Evolutionary conservation across 192 early-diverging fungal species (phyloP), one percentile per base, ranked within the genome.

Genomic region (Jimgerdemannia flammicorona): DNA sequence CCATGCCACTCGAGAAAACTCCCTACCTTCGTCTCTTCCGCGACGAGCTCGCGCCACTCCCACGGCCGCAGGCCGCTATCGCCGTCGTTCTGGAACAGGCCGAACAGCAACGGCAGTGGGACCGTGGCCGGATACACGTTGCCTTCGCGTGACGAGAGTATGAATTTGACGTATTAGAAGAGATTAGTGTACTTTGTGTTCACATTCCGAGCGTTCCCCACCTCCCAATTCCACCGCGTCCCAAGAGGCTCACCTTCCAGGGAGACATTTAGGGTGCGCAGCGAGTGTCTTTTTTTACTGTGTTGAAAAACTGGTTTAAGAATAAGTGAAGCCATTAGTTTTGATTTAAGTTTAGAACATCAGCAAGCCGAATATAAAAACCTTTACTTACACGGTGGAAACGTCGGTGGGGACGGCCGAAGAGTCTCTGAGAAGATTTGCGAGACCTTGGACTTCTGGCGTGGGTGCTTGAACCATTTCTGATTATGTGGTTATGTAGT

Each of bases 61-160:
- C 80, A 74, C 9, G 82, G 72, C 7, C 44, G 71, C 82, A 79
- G 29, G 74, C 8, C 17, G 67, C 75, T 3, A 43, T 44, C 41
- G 11, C 73, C 65, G 18, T 72, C 49, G 67, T 44, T 40, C 3
- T 49, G 40, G 14, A 79, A 74, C n/a, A 66, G 69, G 8, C 42
- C 44, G 14, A 71, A 82, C 29, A 82, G 54, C 42, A 39, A 43
- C 17, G 69, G 41, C 2, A 82, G 20, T 19, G 81, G 74, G n/a
- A 84, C 43, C 63, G 69, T 70, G 49, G 66, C 14, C 49, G 18
- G 71, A 64, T 4, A 29, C 39, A 40, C 42, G 54, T 70, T 42
- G 44, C 19, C 6, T 67, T 20, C 20, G 72, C 20, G 65, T 72
- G 64, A 64, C 73, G 40, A 70, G 64, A n/a, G 3, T 1, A 29